Conservation (phyloP, 768 basidiomycete species). For the Cantharellus anzutake region DNA sequence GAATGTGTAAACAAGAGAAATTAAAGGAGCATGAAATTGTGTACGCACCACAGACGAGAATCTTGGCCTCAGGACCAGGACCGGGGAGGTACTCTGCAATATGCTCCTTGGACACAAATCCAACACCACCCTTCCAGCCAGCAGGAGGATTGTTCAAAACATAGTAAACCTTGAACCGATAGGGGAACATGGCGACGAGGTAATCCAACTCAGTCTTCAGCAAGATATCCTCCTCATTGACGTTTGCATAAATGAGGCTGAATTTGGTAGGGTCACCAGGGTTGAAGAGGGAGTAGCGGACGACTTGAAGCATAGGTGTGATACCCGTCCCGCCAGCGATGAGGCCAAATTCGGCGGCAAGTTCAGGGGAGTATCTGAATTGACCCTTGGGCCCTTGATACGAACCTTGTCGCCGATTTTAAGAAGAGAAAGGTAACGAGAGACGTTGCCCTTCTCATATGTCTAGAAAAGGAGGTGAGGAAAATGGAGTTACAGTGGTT, state of each 20-base stretch:
- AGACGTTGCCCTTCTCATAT: conserved; percentile 96
- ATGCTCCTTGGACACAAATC: conserved; percentile 86
- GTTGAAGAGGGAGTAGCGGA: conserved; percentile 82
- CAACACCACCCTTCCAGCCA: conserved; percentile 73
- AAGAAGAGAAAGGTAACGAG: conserved; percentile 60
- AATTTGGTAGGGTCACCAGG: conserved; percentile 68
- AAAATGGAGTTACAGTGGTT: background rate
- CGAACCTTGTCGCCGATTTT: conserved; percentile 76
- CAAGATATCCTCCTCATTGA: conserved; percentile 81
- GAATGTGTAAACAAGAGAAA: background rate
- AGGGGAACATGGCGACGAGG: conserved; percentile 39
- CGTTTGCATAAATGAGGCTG: conserved; percentile 91
- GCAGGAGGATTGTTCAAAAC: conserved; percentile 90
- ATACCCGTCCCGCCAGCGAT: conserved; percentile 98
- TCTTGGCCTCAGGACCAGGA: conserved; percentile 45
- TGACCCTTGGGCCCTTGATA: conserved; percentile 91
- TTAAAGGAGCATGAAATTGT: background rate
- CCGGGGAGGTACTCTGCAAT: conserved; percentile 68
- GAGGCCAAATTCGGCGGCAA: conserved; percentile 77
- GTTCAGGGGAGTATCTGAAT: conserved; percentile 61
- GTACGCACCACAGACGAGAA: conserved; percentile 58
- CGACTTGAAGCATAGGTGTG: conserved; percentile 97
- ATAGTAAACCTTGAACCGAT: conserved; percentile 65
- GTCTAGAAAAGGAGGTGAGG: conserved; percentile 28
- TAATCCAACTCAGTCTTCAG: conserved; percentile 75